Conservation (phyloP, 169 alveolate species). For the Cyclospora cayetanensis region DNA sequence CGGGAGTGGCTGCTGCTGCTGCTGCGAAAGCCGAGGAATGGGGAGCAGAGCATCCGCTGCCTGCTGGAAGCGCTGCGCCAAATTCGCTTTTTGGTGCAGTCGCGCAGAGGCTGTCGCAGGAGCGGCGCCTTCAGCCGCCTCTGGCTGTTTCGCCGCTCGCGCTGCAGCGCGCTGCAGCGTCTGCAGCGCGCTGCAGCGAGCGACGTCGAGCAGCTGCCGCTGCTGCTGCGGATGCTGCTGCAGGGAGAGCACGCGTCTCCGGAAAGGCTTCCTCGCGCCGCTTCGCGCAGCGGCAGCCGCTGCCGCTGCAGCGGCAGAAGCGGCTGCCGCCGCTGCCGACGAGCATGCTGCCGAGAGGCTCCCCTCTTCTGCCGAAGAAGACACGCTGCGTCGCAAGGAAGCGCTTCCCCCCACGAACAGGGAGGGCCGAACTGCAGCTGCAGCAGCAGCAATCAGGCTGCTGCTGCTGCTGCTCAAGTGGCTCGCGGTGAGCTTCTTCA, state of each 20-base stretch:
- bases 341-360: background rate
- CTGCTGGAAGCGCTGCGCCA: conserved; percentile 37
- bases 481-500: background rate
- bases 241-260: background rate
- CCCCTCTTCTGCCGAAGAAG: background rate
- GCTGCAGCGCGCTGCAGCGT: background rate
- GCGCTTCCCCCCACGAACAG: conserved; percentile 29
- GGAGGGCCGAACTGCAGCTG: conserved; percentile 24
- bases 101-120: background rate
- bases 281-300: background rate
- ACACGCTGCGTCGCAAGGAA: background rate
- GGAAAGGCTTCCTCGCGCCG: conserved; percentile 15
- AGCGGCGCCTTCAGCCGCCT: background rate
- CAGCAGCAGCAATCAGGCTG: background rate
- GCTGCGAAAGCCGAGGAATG: conserved; percentile 10
- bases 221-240: background rate
- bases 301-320: conserved; percentile 20
- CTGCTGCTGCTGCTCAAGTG: background rate
- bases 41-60: conserved; percentile 7
- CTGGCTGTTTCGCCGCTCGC: background rate
- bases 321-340: conserved; percentile 10
- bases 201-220: background rate
- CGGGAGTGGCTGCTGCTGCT: conserved; percentile 28
- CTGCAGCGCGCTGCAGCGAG: background rate
- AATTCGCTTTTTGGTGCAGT: conserved; percentile 26